phyloP scores from a whole-genome alignment of 495 filamentous ascomycete species.

The Mycothermus thermophilus region DNA sequence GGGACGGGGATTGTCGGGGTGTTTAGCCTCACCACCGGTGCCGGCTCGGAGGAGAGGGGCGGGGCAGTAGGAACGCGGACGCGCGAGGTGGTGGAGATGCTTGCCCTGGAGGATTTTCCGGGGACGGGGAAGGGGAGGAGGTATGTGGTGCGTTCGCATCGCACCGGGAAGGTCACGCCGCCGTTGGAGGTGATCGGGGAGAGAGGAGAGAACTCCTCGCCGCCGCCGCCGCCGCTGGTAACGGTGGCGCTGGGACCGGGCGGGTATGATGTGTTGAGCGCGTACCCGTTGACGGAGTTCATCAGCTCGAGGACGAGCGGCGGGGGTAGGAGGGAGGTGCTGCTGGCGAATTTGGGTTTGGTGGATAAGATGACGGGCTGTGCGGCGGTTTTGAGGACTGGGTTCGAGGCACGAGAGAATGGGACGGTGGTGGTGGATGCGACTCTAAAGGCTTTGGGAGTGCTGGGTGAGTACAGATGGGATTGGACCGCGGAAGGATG shows the following conservation, averaged over 20 bases:
- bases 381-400: slow-evolving; percentile 52
- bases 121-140: slow-evolving; percentile 31
- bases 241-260: slow-evolving; percentile 44
- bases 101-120: slow-evolving; percentile 57
- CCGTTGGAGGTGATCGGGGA: slow-evolving; percentile 34
- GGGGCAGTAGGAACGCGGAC: too few species aligned
- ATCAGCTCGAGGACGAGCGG: slow-evolving; percentile 26
- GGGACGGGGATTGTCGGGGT: slow-evolving; percentile 69
- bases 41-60: too few species aligned
- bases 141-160: slow-evolving; percentile 63
- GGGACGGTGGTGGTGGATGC: slow-evolving; percentile 49
- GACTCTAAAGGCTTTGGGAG: slow-evolving; percentile 67
- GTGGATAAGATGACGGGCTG: slow-evolving; percentile 82
- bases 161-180: slow-evolving; percentile 47
- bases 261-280: slow-evolving; percentile 73
- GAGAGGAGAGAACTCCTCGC: too few species aligned
- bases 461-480: slow-evolving; percentile 43
- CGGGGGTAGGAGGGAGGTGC: slow-evolving; percentile 21
- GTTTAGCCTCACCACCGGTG: slow-evolving; percentile 71
- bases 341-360: slow-evolving; percentile 61
- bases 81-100: slow-evolving; percentile 43
- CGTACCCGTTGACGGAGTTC: slow-evolving; percentile 50
- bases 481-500: too few species aligned
- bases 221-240: slow-evolving; percentile 31
- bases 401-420: slow-evolving; percentile 41